Evolutionary conservation across 2,329 filamentous ascomycete species (phyloP), one percentile per base, ranked within the genome.

Genomic region (Bipolaris cookei): DNA sequence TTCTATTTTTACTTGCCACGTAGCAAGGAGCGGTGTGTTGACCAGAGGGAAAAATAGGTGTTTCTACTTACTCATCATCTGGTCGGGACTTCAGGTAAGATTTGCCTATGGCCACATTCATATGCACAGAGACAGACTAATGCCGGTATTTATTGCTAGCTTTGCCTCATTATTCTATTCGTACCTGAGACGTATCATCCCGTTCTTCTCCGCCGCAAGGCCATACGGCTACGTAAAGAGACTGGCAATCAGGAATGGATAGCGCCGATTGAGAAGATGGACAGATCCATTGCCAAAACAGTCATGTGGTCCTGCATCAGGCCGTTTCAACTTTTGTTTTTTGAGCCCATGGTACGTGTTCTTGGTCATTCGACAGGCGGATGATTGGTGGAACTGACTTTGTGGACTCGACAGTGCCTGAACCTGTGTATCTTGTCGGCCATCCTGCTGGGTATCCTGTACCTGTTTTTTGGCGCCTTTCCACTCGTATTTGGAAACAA

Each of bases 401-500:
- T 42, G 49, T 61, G 60, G 23, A 56, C 16, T 4, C 16, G 25
- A 43, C 56, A 78, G 75, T 90, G 88, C 58, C 80, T 95, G 55
- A 87, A 87, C 64, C 86, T 97, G 23, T 95, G 92, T 76, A 78
- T 95, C 20, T 90, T 93, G 66, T 91, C 90, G 0, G 91, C 92
- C 37, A 86, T 97, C 51, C 80, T 97, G n/a, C 82, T 97, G 6
- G 93, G 92, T 4, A 89, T 96, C 42, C 79, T 97, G 2, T 97
- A 97, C 72, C 85, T 97, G 37, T 96, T 96, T 80, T 96, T 96
- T 73, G 92, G 92, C 18, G 92, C 92, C 0, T 96, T 97, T 68
- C 85, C 89, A 4, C 80, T 96, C 42, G 87, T 97, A 14, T 97
- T 97, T 70, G 75, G 82, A 23, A 84, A 83, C 42, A 87, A 90